Evolutionary conservation across 2,329 filamentous ascomycete genomes (phyloP), one percentile per base, ranked within the genome.

Genomic region (Periglandula ipomoeae): DNA sequence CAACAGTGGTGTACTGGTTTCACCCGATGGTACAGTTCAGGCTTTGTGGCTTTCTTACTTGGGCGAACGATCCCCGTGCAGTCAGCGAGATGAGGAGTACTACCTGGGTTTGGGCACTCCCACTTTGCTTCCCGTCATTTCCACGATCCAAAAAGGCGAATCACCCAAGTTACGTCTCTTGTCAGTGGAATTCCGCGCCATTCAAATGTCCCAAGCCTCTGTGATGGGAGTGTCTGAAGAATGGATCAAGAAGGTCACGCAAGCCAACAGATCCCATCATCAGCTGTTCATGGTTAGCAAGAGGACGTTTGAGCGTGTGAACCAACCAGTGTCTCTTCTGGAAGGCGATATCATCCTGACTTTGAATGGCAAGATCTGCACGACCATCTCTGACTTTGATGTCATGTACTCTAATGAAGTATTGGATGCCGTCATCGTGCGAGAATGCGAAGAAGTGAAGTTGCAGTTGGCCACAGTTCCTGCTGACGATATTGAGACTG

Each of bases 231-330:
- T 97, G 1, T 88, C 87, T 0, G 90, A 97, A 59, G 85, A 94
- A 53, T 97, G 91, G 93, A 95, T 98, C 59, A 78, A 87, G 58
- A 86, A 89, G 66, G 91, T 96, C 2, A 84, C 93, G 47, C 75
- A 83, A 55, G 88, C 89, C 53, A 96, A 98, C 65, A 86, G 88
- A 35, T 84, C 93, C 45, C 87, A 89, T 50, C 93, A 98, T 63
- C 93, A 98, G 69, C 79, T 98, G 34, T 98, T 98, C 73, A 96
- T 98, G 87, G 89, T 98, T 26, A 85, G 89, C 59, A 98, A 98
- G 70, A 84, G 95, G 42, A 82, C 79, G 0, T 84, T 84, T 58
- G 81, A 83, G 65, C 74, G 78, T 13, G 68, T 65, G 22, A 64
- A 69, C 44, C 67, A 66, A 39, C 65, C 71, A 2, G 68, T 70